Evolutionary conservation across 2,329 filamentous ascomycete species (phyloP).

Genomic region (Cladosporium austrohemisphaericum): DNA sequence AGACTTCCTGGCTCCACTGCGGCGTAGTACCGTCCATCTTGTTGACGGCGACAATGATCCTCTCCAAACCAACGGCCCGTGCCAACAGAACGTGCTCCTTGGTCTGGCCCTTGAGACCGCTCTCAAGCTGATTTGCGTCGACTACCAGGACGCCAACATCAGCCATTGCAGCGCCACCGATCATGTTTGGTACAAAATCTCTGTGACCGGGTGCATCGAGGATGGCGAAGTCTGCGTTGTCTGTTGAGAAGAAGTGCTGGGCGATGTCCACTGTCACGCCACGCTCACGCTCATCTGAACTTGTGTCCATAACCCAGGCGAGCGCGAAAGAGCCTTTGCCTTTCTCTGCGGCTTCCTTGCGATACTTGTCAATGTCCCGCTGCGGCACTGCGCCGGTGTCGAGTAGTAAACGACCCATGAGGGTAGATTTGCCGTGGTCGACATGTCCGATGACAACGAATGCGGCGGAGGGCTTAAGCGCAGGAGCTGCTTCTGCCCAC

Average conservation of each 20-base stretch:
- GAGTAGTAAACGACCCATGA: conserved; percentile 91
- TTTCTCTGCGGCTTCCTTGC: conserved; percentile 79
- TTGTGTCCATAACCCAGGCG: conserved; percentile 94
- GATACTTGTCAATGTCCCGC: conserved; percentile 72
- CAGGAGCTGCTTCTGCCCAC: conserved; percentile 25
- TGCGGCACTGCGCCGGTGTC: conserved; percentile 87
- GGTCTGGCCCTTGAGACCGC: conserved; percentile 88
- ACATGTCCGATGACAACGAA: conserved; percentile 68
- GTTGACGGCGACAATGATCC: conserved; percentile 87
- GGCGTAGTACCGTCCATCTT: conserved; percentile 77
- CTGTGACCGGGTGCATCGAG: conserved; percentile 90
- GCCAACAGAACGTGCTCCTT: conserved; percentile 88
- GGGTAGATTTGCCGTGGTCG: conserved; percentile 93
- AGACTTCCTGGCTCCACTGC: conserved; percentile 74
- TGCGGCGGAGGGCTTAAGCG: conserved; percentile 27
- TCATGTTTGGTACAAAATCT: conserved; percentile 99
- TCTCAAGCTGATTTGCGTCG: conserved; percentile 91
- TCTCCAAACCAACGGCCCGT: conserved; percentile 83
- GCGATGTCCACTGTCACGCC: conserved; percentile 97
- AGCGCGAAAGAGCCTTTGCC: conserved; percentile 95
- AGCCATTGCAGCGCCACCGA: conserved; percentile 90
- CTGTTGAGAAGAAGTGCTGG: conserved; percentile 89
- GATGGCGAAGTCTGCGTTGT: conserved; percentile 83
- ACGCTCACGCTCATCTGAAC: conserved; percentile 79
- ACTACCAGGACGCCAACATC: conserved; percentile 95